Evolutionary conservation across 2,329 filamentous ascomycete species (phyloP), one percentile per base, ranked within the genome.

Genomic region (Epichloe gansuensis): DNA sequence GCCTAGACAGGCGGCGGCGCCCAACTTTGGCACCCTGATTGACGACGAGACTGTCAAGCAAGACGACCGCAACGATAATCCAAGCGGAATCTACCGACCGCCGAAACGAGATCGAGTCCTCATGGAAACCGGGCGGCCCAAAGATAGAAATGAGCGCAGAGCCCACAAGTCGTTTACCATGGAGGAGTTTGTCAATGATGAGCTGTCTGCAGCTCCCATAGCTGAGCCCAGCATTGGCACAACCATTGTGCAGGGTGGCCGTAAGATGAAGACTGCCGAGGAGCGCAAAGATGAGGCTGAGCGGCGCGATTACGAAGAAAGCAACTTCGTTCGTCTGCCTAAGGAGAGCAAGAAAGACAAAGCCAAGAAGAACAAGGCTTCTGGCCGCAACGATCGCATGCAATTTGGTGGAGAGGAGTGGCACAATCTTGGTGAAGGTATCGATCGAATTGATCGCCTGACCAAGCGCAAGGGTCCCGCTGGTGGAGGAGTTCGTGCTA

Each of bases 181-280:
- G 63, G 90, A 97, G 63, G 91, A 97, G 63, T 98, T 94, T 62
- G 81, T 98, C 56, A 81, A 78, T 48, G 82, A 86, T 17, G 93
- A 98, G 67, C 76, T 97, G 54, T 90, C 89, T 0, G 70, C 77
- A 5, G 88, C 88, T 2, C 93, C 93, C 1, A 69, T 88, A 53
- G 87, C 89, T 1, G 80, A 94, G 65, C 89, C 91, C 51, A 94
- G 86, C 59, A 94, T 98, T 60, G 94, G 93, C 54, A 93, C 87
- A 52, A 95, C 87, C 17, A 94, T 96, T 59, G 75, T 84, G 4
- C 75, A 82, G 47, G 84, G 86, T 48, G 93, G 93, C 36, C 81
- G 91, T 56, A 81, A 81, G 65, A 81, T 82, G 62, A 93, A 90
- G 74, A 87, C 86, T 5, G 79, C 82, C 13, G 75, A 81, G 36